Evolutionary conservation across 331 rosid species (phyloP).

Genomic region (Malus hybrid): DNA sequence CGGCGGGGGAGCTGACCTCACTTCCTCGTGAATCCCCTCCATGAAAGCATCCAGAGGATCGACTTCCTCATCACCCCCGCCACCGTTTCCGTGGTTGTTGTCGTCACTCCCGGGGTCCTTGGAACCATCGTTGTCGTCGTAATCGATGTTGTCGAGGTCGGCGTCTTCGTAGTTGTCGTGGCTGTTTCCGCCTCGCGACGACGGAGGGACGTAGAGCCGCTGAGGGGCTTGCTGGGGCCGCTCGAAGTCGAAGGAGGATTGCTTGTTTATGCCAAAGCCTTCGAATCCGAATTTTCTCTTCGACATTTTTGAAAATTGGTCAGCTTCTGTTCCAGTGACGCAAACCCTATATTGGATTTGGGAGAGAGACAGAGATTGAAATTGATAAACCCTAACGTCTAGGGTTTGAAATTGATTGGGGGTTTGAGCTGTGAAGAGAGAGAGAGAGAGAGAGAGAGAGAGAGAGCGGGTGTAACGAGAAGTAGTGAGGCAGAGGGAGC

Average conservation of each 20-base stretch:
- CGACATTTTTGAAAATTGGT: slow-evolving; percentile 38
- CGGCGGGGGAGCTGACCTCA: slow-evolving; percentile 69
- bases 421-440: not conserved
- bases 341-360: slow-evolving; percentile 4
- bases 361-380: not conserved
- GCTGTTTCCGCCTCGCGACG: slow-evolving; percentile 44
- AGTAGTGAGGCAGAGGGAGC: not conserved
- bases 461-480: not conserved
- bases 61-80: slow-evolving; percentile 41
- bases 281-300: slow-evolving; percentile 91
- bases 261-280: slow-evolving; percentile 89
- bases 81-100: not conserved
- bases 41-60: slow-evolving; percentile 94
- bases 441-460: not conserved
- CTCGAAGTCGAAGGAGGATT: slow-evolving; percentile 76
- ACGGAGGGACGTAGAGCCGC: slow-evolving; percentile 86
- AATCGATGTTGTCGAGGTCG: slow-evolving; percentile 85
- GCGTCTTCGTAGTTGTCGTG: slow-evolving; percentile 88
- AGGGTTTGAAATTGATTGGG: not conserved
- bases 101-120: slow-evolving; percentile 4
- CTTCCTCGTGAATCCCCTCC: slow-evolving; percentile 91
- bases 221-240: slow-evolving; percentile 78
- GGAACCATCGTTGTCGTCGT: slow-evolving; percentile 42
- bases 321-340: not conserved
- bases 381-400: slow-evolving; percentile 1